These are phyloP conservation scores for Cenchrus fungigraminus DNA, from an alignment of 176 grass and related monocot species.

Conservation along the genomic window DNA sequence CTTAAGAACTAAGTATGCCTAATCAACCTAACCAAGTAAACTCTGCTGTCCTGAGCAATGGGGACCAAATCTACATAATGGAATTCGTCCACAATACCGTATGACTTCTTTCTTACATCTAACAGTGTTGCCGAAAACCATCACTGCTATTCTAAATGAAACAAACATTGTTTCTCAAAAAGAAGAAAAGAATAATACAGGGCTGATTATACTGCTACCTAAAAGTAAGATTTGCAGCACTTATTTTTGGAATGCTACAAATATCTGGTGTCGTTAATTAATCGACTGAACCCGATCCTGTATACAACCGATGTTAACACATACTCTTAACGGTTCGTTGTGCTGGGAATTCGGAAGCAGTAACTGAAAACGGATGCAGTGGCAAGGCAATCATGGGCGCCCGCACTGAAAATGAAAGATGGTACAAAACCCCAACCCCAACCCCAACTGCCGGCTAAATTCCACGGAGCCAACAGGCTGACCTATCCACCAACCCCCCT, in stretches of 20 bases:
- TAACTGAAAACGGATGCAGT: not conserved
- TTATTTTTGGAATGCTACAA: not conserved
- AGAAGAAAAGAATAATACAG: not conserved
- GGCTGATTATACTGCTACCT: not conserved
- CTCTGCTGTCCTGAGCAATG: not conserved
- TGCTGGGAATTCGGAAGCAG: not conserved
- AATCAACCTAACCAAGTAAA: not conserved
- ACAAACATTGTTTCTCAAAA: conserved; percentile 3
- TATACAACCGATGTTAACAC: not conserved
- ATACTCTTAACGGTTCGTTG: not conserved
- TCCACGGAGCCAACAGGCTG: not conserved
- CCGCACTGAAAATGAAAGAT: not conserved
- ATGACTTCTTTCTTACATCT: not conserved
- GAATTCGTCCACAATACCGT: not conserved
- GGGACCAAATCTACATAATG: not conserved
- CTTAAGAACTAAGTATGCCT: not conserved
- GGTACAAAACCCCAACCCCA: not conserved
- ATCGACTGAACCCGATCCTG: not conserved
- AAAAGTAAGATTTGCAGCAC: not conserved
- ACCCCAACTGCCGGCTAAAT: not conserved
- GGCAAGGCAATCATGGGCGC: not conserved
- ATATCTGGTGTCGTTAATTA: not conserved
- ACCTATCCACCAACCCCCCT: not conserved
- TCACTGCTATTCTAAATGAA: not conserved
- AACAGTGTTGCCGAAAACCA: not conserved